phyloP scores from a whole-genome alignment of 371 early-diverging fungal genomes.

The Rhizopus microsporus region DNA sequence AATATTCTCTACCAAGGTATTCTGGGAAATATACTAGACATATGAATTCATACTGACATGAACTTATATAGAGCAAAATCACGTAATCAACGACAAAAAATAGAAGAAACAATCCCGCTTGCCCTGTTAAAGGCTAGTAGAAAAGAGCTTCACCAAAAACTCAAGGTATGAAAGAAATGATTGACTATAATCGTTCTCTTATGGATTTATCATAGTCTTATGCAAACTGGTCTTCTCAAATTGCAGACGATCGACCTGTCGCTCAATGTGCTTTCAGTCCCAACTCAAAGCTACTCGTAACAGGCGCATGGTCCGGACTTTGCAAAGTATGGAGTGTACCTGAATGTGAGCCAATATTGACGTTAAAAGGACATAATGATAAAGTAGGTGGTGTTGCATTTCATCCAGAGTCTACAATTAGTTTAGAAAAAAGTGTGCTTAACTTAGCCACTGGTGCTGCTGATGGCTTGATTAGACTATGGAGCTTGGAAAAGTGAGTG shows the following conservation, averaged over 20 bases:
- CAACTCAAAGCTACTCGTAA: slow-evolving; percentile 75
- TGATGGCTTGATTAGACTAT: slow-evolving; percentile 78
- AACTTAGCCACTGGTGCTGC: slow-evolving; percentile 85
- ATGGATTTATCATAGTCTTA: slow-evolving; percentile 50
- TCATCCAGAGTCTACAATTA: slow-evolving; percentile 81
- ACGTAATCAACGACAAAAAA: slow-evolving; percentile 68
- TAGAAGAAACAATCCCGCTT: slow-evolving; percentile 71
- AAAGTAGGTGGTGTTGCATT: slow-evolving; percentile 88
- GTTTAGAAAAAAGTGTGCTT: slow-evolving; percentile 57
- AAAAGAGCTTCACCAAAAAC: slow-evolving; percentile 73
- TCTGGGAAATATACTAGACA: not conserved
- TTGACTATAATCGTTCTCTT: not conserved
- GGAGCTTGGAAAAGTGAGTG: slow-evolving; percentile 73
- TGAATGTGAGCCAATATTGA: slow-evolving; percentile 58
- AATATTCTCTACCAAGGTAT: slow-evolving; percentile 79
- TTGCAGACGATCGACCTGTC: slow-evolving; percentile 91
- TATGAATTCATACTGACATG: not conserved
- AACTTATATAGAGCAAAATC: slow-evolving; percentile 62
- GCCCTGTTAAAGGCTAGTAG: slow-evolving; percentile 72
- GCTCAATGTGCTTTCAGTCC: slow-evolving; percentile 82
- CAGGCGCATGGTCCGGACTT: slow-evolving; percentile 85
- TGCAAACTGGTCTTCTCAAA: slow-evolving; percentile 78
- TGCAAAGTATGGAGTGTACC: slow-evolving; percentile 90
- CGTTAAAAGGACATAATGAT: slow-evolving; percentile 81
- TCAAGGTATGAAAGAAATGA: slow-evolving; percentile 54